Conservation (phyloP, 192 early-diverging fungal species). For the Backusella luteola region DNA sequence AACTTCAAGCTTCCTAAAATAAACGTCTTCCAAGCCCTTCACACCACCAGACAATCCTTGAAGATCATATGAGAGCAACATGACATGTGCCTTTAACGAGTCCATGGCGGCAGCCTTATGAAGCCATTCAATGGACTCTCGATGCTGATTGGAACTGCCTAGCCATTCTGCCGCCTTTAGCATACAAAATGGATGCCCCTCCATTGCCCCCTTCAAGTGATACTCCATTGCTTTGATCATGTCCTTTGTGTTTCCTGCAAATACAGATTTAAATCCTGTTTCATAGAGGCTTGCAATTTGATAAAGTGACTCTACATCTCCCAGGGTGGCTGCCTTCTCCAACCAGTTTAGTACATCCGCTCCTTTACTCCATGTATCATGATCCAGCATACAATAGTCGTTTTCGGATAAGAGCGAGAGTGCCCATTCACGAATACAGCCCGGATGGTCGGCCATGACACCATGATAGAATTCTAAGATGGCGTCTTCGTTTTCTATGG, state of each 20-base stretch:
- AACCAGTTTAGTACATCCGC: constrained; percentile 13
- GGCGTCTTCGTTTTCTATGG: constrained; percentile 5
- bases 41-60: constrained; percentile 8
- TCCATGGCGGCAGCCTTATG: background rate
- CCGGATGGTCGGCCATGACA: constrained; percentile 11
- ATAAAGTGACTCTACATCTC: constrained; percentile 6
- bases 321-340: constrained; percentile 13
- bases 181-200: constrained; percentile 5
- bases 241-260: background rate
- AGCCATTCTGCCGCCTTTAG: constrained; percentile 10
- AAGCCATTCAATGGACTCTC: constrained; percentile 25
- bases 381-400: background rate
- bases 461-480: constrained; percentile 13
- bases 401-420: constrained; percentile 7
- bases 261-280: constrained; percentile 7
- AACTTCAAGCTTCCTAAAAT: constrained; percentile 1
- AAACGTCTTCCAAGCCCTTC: background rate
- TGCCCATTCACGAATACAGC: constrained; percentile 25
- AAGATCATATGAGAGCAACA: constrained; percentile 22
- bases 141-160: constrained; percentile 2
- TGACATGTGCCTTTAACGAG: constrained; percentile 11
- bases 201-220: constrained; percentile 8
- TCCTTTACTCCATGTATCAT: background rate
- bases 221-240: constrained; percentile 6
- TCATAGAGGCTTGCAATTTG: constrained; percentile 8